Conservation (phyloP, 2,329 filamentous ascomycete genomes). For the Aciculosporium take region DNA sequence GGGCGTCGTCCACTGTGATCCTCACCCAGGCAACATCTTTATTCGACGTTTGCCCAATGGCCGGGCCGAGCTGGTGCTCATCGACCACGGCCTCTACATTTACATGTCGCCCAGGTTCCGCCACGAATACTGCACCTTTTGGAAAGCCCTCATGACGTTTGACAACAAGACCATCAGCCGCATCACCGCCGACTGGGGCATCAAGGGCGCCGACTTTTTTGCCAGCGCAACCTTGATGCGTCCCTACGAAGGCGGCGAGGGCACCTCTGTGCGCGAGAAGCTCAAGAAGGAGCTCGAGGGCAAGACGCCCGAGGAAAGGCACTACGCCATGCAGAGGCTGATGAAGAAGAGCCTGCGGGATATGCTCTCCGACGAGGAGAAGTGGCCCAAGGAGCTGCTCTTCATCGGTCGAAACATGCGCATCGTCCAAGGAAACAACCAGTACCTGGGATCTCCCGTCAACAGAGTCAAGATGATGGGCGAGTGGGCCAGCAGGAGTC, state of each 20-base stretch:
- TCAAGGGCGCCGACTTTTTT: slow-evolving; percentile 80
- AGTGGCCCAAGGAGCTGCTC: slow-evolving; percentile 80
- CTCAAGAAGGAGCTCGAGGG: slow-evolving; percentile 51
- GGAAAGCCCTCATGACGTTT: slow-evolving; percentile 87
- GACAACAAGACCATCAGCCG: slow-evolving; percentile 67
- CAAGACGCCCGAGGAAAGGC: slow-evolving; percentile 52
- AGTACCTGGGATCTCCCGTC: slow-evolving; percentile 76
- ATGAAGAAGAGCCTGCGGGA: slow-evolving; percentile 56
- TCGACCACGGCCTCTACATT: slow-evolving; percentile 94
- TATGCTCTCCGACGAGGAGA: slow-evolving; percentile 70
- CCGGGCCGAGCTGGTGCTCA: slow-evolving; percentile 79
- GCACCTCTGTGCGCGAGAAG: slow-evolving; percentile 42
- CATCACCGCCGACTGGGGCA: slow-evolving; percentile 71
- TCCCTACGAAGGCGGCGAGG: slow-evolving; percentile 76
- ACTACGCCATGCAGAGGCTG: slow-evolving; percentile 77
- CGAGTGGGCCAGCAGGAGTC: slow-evolving; percentile 69
- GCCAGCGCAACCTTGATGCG: slow-evolving; percentile 79
- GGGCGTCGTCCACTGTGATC: slow-evolving; percentile 91
- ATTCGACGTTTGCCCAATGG: slow-evolving; percentile 72
- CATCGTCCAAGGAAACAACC: slow-evolving; percentile 88
- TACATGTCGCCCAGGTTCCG: slow-evolving; percentile 75
- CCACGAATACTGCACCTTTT: slow-evolving; percentile 76
- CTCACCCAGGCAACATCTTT: slow-evolving; percentile 95
- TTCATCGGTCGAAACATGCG: slow-evolving; percentile 87
- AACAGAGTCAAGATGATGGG: slow-evolving; percentile 92